phyloP scores from a whole-genome alignment of 495 filamentous ascomycete species.

The Cladorrhinum samala region DNA sequence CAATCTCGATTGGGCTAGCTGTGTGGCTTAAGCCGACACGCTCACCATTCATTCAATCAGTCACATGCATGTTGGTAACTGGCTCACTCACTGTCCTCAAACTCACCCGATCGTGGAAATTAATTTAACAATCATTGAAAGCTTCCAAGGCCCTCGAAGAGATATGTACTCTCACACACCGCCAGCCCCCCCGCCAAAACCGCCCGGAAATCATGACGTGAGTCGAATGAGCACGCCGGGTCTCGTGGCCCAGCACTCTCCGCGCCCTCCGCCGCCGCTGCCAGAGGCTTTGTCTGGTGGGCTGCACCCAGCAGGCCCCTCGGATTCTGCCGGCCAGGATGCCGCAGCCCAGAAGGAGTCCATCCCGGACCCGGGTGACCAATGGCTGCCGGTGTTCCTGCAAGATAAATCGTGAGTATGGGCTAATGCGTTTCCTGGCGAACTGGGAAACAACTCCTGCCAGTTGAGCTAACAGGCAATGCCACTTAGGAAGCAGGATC shows the following conservation, averaged over 20 bases:
- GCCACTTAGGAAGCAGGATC: slow-evolving; percentile 51
- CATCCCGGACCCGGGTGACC: slow-evolving; percentile 45
- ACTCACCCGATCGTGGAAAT: too few species aligned
- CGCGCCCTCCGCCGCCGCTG: slow-evolving; percentile 37
- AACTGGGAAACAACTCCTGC: background rate
- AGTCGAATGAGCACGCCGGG: slow-evolving; percentile 60
- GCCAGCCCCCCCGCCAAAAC: slow-evolving; percentile 68
- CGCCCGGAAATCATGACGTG: slow-evolving; percentile 55
- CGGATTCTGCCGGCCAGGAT: slow-evolving; percentile 5
- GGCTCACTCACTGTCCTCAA: too few species aligned
- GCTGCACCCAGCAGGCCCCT: slow-evolving; percentile 19
- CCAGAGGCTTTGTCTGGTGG: slow-evolving; percentile 25
- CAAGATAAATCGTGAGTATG: slow-evolving; percentile 66
- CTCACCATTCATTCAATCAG: too few species aligned
- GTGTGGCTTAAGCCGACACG: too few species aligned
- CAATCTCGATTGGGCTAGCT: too few species aligned
- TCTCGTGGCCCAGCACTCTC: slow-evolving; percentile 29
- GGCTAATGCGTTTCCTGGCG: background rate
- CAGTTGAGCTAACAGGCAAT: background rate
- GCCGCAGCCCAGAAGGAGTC: slow-evolving; percentile 10
- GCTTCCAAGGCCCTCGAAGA: too few species aligned
- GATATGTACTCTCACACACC: slow-evolving; percentile 46
- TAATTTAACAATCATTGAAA: too few species aligned
- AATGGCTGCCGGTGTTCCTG: slow-evolving; percentile 64
- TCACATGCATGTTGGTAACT: too few species aligned